Conservation (phyloP, 441 rosid species). For the Populus hybrid region DNA sequence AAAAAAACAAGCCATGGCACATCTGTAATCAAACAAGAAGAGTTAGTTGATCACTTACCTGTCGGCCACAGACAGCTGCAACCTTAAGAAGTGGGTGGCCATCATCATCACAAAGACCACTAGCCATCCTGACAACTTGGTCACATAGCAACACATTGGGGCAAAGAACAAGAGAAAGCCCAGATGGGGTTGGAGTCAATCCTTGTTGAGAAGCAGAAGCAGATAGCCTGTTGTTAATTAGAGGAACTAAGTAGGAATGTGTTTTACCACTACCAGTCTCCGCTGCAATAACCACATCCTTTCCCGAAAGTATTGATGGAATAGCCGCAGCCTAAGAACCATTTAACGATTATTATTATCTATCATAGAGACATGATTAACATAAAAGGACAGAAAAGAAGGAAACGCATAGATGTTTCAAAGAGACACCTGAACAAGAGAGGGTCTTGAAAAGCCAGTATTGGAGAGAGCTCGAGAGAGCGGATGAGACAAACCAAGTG, state of each 20-base stretch:
- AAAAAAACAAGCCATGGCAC: neutral
- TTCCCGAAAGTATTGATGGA: conserved; percentile 70
- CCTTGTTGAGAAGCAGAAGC: neutral
- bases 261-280: conserved; percentile 98
- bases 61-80: conserved; percentile 69
- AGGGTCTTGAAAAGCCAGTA: conserved; percentile 68
- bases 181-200: conserved; percentile 17
- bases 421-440: conserved; percentile 66
- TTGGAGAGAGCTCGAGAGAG: conserved; percentile 56
- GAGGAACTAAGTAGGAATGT: conserved; percentile 71
- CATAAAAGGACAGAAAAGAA: neutral
- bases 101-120: conserved; percentile 49
- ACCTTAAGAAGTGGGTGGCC: conserved; percentile 63
- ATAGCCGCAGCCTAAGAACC: conserved; percentile 60
- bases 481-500: conserved; percentile 67
- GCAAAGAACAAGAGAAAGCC: conserved; percentile 68
- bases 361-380: neutral
- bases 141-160: conserved; percentile 88
- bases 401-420: neutral
- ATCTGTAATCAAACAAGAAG: too few relatives aligned
- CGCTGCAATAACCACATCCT: conserved; percentile 87
- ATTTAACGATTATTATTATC: neutral
- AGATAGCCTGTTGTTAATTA: conserved; percentile 45
- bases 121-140: conserved; percentile 89
- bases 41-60: conserved; percentile 36